A percentile compares a stretch with the other conserved stretches of the same genome.
phyloP scores from a whole-genome alignment of 2,329 filamentous ascomycete species.

The Xylaria arbuscula region DNA sequence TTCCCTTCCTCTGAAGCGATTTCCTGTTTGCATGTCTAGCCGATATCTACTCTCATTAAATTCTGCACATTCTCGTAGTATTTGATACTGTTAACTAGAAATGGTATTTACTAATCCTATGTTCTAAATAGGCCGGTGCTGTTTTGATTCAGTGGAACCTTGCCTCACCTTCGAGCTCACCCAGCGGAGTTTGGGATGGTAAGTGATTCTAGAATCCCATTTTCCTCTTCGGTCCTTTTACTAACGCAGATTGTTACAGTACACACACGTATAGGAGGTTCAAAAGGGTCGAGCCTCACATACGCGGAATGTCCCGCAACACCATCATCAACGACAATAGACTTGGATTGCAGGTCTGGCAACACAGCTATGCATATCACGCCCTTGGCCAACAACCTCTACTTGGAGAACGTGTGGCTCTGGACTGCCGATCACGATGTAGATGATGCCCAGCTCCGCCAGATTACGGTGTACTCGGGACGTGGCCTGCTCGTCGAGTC shows the following conservation, averaged over 20 bases:
- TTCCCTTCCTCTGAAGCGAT: neutral
- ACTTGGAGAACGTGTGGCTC: conserved; percentile 60
- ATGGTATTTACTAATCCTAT: neutral
- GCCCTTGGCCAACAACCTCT: conserved; percentile 52
- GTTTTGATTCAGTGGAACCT: conserved; percentile 75
- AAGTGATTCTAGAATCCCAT: neutral
- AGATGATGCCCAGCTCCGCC: conserved; percentile 57
- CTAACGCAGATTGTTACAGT: conserved; percentile 46
- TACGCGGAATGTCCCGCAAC: conserved; percentile 69
- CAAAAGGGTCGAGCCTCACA: conserved; percentile 75
- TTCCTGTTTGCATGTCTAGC: neutral
- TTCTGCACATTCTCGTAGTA: neutral
- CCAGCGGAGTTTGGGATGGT: conserved; percentile 75
- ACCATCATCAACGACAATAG: conserved; percentile 47
- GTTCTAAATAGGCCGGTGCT: conserved; percentile 59
- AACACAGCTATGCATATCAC: conserved; percentile 59
- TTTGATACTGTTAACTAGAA: neutral
- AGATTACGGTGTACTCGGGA: conserved; percentile 62
- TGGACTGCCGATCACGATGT: conserved; percentile 62
- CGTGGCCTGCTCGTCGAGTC: conserved; percentile 63
- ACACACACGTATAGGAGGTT: conserved; percentile 80
- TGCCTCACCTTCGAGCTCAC: conserved; percentile 46
- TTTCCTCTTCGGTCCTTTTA: neutral
- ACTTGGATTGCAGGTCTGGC: conserved; percentile 54
- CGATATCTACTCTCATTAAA: neutral